These are phyloP conservation scores for Ascochyta lentis DNA, from an alignment of 2,329 filamentous ascomycete genomes.

Conservation along the genomic window DNA sequence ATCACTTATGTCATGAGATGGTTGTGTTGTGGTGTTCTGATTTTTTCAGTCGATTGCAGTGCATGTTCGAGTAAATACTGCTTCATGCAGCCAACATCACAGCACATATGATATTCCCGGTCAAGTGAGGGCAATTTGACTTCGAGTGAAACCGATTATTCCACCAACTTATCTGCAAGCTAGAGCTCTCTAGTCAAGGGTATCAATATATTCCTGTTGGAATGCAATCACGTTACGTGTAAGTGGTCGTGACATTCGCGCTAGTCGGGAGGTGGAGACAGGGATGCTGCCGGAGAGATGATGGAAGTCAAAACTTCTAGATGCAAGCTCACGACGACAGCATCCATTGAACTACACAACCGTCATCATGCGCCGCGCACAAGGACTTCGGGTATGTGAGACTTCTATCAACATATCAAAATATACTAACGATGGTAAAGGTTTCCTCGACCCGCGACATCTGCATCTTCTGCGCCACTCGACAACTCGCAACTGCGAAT, in stretches of 20 bases:
- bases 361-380: slow-evolving; percentile 39
- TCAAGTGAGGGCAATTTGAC: too few relatives aligned
- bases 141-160: too few relatives aligned
- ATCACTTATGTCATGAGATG: not conserved
- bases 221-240: not conserved
- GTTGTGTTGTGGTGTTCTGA: not conserved
- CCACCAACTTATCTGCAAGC: too few relatives aligned
- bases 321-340: slow-evolving; percentile 4
- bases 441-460: slow-evolving; percentile 45
- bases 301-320: slow-evolving; percentile 8
- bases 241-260: slow-evolving; percentile 1
- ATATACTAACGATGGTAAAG: slow-evolving; percentile 21
- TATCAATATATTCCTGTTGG: not conserved
- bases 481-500: slow-evolving; percentile 35
- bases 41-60: not conserved
- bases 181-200: not conserved
- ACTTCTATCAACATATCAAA: not conserved
- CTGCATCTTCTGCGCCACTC: slow-evolving; percentile 50
- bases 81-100: too few relatives aligned
- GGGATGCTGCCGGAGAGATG: slow-evolving; percentile 2
- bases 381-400: slow-evolving; percentile 35
- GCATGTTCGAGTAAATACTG: not conserved
- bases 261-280: slow-evolving; percentile 5
- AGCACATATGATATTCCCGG: too few relatives aligned
- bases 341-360: not conserved